Evolutionary conservation across 805 yeast species (phyloP), one percentile per base, ranked within the genome.

Genomic region (Ascoidea tarda): DNA sequence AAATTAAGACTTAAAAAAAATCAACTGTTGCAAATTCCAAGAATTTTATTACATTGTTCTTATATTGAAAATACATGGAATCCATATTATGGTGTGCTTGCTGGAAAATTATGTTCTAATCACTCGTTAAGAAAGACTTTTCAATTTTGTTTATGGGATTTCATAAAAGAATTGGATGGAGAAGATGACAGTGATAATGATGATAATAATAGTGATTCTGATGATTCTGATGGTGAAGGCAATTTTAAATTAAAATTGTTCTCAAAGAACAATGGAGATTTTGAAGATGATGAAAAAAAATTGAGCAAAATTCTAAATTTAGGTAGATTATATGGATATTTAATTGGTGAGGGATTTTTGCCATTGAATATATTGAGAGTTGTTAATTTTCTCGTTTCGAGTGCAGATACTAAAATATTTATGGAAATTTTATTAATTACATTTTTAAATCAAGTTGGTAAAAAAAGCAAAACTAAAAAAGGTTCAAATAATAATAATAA

Each of bases 141-240:
- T 60, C 97, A 91, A 63, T 89, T 93, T 63, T 72, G 80, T 59
- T 72, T 93, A 46, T 93, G 98, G 98, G 96, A 93, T 65, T 74
- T 81, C 48, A 60, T 90, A 16, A 81, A 81, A 58, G 87, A 81
- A 44, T 69, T 87, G 48, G 96, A 87, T 57, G 74, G 72, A 2
- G 73, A 69, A 5, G 75, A 68, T 5, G 73, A 66, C 33, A 14
- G 14, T 10, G 14, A 38, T 38, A 4, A 10, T 10, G 70, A 67
- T 44, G 73, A 69, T n/a, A 78, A 74, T 1, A 78, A 75, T 5
- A 70, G 66, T 1, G 72, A 68, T 28, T 60, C 58, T 58, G 71
- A 63, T 42, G 61, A 60, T 6, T 55, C 48, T 4, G 59, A 46
- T 8, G 54, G 53, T 45, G 63, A 55, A 47, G 33, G 54, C 16